Percentiles rank a stretch among this genome's conserved stretches.
Evolutionary conservation across 192 early-diverging fungal genomes (phyloP).

Genomic region (Backusella westeae): DNA sequence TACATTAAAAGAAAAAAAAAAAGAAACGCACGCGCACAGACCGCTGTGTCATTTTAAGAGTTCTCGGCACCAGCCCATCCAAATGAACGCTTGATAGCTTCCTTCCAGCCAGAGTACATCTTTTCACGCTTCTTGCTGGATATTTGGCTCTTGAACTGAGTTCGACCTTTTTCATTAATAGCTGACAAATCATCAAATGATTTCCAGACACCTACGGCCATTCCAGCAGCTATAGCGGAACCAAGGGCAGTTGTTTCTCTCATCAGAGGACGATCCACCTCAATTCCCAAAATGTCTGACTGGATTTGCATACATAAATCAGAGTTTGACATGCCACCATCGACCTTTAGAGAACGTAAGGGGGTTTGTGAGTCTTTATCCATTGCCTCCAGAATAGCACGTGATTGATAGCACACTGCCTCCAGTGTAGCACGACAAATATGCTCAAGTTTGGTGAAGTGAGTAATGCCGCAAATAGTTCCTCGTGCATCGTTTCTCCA

Average conservation of each 20-base stretch:
- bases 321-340: slow-evolving; percentile 91
- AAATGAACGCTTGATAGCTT: slow-evolving; percentile 68
- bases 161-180: slow-evolving; percentile 46
- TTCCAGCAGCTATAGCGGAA: slow-evolving; percentile 85
- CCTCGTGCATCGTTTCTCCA: slow-evolving; percentile 91
- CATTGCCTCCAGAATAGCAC: slow-evolving; percentile 87
- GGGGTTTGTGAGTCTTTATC: slow-evolving; percentile 69
- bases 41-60: background rate
- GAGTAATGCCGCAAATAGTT: slow-evolving; percentile 82
- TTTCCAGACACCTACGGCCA: slow-evolving; percentile 68
- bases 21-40: too few species aligned
- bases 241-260: slow-evolving; percentile 91
- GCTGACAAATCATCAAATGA: slow-evolving; percentile 44
- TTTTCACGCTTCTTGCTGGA: slow-evolving; percentile 51
- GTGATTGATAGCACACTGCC: slow-evolving; percentile 87
- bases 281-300: slow-evolving; percentile 79
- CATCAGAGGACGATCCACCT: slow-evolving; percentile 82
- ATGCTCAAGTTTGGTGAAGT: slow-evolving; percentile 82
- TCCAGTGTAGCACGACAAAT: slow-evolving; percentile 87
- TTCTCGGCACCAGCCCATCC: slow-evolving; percentile 46
- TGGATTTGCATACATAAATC: slow-evolving; percentile 92
- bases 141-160: slow-evolving; percentile 42
- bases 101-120: slow-evolving; percentile 65
- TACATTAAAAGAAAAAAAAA: background rate
- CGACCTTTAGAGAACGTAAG: slow-evolving; percentile 76